phyloP scores from a whole-genome alignment of 164 flowering plant species.

The Nymphaea thermarum region DNA sequence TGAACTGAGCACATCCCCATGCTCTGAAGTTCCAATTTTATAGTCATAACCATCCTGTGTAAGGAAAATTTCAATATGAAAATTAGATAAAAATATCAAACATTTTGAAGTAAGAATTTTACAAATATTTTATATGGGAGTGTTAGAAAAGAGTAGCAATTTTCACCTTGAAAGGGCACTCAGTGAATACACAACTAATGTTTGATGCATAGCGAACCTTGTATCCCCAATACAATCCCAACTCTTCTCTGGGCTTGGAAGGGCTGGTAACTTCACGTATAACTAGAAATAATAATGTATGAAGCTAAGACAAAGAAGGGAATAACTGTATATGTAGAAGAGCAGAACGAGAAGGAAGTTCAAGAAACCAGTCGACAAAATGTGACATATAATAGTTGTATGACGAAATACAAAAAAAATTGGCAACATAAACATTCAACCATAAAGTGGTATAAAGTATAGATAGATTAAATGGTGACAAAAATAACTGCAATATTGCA shows the following conservation, averaged over 20 bases:
- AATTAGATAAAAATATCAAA: neutral
- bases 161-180: conserved; percentile 64
- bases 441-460: no score
- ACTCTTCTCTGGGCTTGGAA: conserved; percentile 66
- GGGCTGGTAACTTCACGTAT: conserved; percentile 49
- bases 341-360: no score
- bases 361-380: no score
- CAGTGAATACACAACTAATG: conserved; percentile 53
- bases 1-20: conserved; percentile 54
- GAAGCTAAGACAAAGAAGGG: no score
- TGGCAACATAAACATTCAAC: no score
- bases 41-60: conserved; percentile 82
- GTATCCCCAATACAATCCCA: conserved; percentile 87
- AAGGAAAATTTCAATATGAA: conserved; percentile 3
- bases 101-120: neutral
- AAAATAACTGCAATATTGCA: no score
- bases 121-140: neutral
- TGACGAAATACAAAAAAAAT: no score
- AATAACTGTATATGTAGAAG: no score
- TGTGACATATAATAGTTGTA: no score
- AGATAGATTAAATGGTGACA: no score
- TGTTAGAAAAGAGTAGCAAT: neutral
- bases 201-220: conserved; percentile 86
- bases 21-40: conserved; percentile 92
- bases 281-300: conserved; percentile 16